Evolutionary conservation across 352 stramenopile genomes (phyloP).

Genomic region (Phytopythium montanum): DNA sequence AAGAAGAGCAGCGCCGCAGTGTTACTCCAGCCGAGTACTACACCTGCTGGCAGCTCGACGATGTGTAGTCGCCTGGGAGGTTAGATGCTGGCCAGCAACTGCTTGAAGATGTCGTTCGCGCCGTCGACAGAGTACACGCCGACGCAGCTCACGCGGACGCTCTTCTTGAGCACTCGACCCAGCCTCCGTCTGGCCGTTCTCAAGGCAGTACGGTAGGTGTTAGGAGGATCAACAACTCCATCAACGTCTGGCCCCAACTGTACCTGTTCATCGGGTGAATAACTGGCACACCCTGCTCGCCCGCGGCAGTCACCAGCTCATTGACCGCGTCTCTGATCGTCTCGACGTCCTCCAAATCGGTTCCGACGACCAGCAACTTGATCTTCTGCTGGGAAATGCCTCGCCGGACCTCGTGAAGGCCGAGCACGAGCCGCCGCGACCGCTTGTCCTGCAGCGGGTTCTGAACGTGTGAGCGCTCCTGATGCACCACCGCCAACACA

Average conservation of each 20-base stretch:
- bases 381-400: constrained; percentile 83
- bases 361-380: constrained; percentile 86
- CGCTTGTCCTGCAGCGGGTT: constrained; percentile 64
- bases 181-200: constrained; percentile 72
- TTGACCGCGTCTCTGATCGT: constrained; percentile 77
- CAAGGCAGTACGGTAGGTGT: not conserved
- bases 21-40: constrained; percentile 35
- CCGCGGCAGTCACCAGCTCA: constrained; percentile 79
- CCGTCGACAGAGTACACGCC: constrained; percentile 94
- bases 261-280: constrained; percentile 44
- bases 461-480: constrained; percentile 69
- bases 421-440: constrained; percentile 85
- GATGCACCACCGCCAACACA: not conserved
- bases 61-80: not conserved
- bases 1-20: not conserved
- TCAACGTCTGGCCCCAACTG: not conserved
- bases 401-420: constrained; percentile 89
- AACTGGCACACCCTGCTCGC: constrained; percentile 38
- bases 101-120: constrained; percentile 85
- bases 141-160: constrained; percentile 92
- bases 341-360: constrained; percentile 83
- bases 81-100: constrained; percentile 26
- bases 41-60: constrained; percentile 33
- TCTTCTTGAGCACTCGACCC: constrained; percentile 91
- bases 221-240: not conserved